A percentile compares a stretch with the other conserved stretches of the same genome.
Evolutionary conservation across 441 rosid genomes (phyloP).

Genomic region (Erysimum cheiri): DNA sequence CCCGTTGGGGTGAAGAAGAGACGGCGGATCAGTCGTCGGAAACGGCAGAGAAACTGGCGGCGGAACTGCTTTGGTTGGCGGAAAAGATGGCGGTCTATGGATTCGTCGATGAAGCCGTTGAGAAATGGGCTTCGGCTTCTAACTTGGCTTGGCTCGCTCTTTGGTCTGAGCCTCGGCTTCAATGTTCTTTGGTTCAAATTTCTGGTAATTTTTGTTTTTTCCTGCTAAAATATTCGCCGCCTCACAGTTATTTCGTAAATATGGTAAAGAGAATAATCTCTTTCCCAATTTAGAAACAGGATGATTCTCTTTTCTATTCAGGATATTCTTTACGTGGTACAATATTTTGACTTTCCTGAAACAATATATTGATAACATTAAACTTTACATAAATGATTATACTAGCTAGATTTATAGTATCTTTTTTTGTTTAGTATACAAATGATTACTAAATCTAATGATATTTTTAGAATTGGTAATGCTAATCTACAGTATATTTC

Average conservation of each 20-base stretch:
- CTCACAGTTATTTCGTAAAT: not conserved
- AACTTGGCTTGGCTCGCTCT: conserved; percentile 71
- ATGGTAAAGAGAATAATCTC: conserved; percentile 12
- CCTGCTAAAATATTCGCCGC: not conserved
- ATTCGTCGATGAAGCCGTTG: conserved; percentile 69
- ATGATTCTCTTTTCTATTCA: not conserved
- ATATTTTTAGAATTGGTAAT: too few relatives aligned
- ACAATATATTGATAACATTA: not conserved
- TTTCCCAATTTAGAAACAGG: not conserved
- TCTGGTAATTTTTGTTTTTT: conserved; percentile 50
- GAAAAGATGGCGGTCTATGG: conserved; percentile 75
- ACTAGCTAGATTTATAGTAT: too few relatives aligned
- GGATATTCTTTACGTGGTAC: conserved; percentile 9
- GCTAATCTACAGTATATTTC: too few relatives aligned
- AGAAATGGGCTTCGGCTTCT: conserved; percentile 81
- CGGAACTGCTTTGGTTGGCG: conserved; percentile 87
- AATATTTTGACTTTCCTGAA: not conserved
- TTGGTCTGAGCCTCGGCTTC: conserved; percentile 74
- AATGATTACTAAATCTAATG: too few relatives aligned
- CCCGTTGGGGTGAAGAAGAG: conserved; percentile 47
- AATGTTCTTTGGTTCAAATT: conserved; percentile 66
- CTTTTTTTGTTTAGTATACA: too few relatives aligned
- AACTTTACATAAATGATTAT: too few relatives aligned
- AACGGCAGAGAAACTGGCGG: conserved; percentile 76
- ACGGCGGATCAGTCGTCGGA: conserved; percentile 45